phyloP scores from a whole-genome alignment of 2,329 filamentous ascomycete species.

The Trichoderma breve region DNA sequence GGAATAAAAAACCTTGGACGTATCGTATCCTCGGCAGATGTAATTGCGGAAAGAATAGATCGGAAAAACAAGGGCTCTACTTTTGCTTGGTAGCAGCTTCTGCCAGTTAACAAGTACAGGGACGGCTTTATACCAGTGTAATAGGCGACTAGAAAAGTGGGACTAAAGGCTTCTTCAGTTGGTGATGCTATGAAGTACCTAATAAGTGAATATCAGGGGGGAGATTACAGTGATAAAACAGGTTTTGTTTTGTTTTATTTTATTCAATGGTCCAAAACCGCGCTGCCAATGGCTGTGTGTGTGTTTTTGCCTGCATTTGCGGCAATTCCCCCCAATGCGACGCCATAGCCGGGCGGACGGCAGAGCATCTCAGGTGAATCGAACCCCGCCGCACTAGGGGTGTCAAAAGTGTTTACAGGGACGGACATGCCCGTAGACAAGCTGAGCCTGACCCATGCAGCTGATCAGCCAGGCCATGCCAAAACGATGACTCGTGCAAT shows the following conservation, averaged over 20 bases:
- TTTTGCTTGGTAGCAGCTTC: background rate
- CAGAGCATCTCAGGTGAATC: background rate
- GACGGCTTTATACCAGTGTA: background rate
- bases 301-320: background rate
- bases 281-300: background rate
- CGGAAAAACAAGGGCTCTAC: slow-evolving; percentile 16
- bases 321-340: background rate
- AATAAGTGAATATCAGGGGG: background rate
- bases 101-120: background rate
- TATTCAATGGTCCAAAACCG: background rate
- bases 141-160: background rate
- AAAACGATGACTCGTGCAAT: background rate
- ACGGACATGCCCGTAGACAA: background rate
- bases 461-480: background rate
- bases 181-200: background rate
- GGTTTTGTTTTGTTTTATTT: background rate
- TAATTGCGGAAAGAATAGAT: background rate
- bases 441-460: background rate
- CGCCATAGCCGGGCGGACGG: background rate
- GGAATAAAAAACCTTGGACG: slow-evolving; percentile 11
- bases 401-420: background rate
- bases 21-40: slow-evolving; percentile 15
- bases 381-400: background rate
- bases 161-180: background rate
- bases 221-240: background rate